Percentiles rank a stretch among this genome's conserved stretches.
Evolutionary conservation across 345 rosid genomes (phyloP).

Genomic region (Eucalyptus victrix): DNA sequence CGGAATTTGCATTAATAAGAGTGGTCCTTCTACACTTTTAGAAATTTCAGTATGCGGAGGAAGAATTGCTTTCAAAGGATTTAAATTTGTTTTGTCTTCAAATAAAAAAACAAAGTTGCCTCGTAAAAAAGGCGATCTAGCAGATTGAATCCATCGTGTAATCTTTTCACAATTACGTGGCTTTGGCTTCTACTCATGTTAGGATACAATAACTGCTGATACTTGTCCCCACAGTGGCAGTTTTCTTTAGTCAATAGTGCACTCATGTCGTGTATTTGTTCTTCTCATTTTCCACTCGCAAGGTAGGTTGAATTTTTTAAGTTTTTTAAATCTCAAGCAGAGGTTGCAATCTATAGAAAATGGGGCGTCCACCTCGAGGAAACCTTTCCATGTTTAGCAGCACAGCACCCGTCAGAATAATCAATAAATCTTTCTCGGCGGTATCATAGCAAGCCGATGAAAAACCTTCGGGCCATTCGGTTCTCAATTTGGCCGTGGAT

Average conservation of each 20-base stretch:
- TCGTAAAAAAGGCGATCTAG: background rate
- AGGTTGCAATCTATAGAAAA: slow-evolving; percentile 39
- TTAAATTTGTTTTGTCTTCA: background rate
- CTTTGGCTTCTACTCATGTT: background rate
- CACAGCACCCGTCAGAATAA: background rate
- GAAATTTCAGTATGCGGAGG: too few species aligned
- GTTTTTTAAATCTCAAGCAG: slow-evolving; percentile 70
- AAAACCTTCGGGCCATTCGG: background rate
- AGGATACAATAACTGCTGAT: background rate
- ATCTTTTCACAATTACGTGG: too few species aligned
- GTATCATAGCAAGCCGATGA: background rate
- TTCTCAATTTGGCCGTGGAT: background rate
- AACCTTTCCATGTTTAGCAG: too few species aligned
- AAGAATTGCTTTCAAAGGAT: too few species aligned
- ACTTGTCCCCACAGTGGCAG: background rate
- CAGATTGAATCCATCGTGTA: background rate
- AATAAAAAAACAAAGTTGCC: background rate
- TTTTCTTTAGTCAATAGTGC: background rate
- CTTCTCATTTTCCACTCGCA: background rate
- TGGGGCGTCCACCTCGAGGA: too few species aligned
- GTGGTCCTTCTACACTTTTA: too few species aligned
- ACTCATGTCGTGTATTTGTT: background rate
- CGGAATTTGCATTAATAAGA: background rate
- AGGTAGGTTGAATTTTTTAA: slow-evolving; percentile 65
- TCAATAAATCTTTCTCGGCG: too few species aligned